phyloP scores from a whole-genome alignment of 2,329 filamentous ascomycete genomes.

The Tolypocladium nubicola region DNA sequence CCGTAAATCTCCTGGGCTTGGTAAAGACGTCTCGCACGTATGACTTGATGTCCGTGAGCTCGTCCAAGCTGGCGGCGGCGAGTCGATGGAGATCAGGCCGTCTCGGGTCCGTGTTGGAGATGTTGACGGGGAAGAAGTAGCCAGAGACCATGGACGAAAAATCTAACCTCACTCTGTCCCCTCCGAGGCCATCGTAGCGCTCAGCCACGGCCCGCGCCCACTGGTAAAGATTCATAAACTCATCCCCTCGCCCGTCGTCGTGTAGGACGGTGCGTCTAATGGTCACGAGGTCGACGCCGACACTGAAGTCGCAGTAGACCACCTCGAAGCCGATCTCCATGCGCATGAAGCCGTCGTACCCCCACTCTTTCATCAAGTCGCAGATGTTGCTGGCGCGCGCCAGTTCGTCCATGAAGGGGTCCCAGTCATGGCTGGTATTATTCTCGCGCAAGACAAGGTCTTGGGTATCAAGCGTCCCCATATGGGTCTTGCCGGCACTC shows the following conservation, averaged over 20 bases:
- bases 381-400: conserved; percentile 47
- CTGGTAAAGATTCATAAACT: conserved; percentile 22
- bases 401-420: conserved; percentile 26
- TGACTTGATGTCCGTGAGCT: conserved; percentile 23
- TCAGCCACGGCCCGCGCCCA: conserved; percentile 30
- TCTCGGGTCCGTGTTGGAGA: conserved; percentile 28
- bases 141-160: conserved; percentile 41
- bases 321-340: conserved; percentile 64
- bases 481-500: conserved; percentile 52
- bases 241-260: not conserved
- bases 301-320: conserved; percentile 53
- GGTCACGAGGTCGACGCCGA: conserved; percentile 25
- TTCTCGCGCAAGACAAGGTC: conserved; percentile 47
- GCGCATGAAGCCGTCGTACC: conserved; percentile 54
- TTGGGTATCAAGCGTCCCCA: conserved; percentile 59
- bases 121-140: conserved; percentile 39
- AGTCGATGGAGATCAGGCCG: conserved; percentile 23
- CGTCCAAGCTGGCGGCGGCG: conserved; percentile 13
- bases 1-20: conserved; percentile 15
- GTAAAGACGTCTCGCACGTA: conserved; percentile 33
- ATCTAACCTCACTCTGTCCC: conserved; percentile 28
- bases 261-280: conserved; percentile 5
- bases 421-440: conserved; percentile 10
- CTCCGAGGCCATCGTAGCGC: conserved; percentile 35
- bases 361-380: conserved; percentile 37